These are phyloP conservation scores for Apophysomyces sp. DNA, from an alignment of 371 early-diverging fungal species.

Conservation along the genomic window DNA sequence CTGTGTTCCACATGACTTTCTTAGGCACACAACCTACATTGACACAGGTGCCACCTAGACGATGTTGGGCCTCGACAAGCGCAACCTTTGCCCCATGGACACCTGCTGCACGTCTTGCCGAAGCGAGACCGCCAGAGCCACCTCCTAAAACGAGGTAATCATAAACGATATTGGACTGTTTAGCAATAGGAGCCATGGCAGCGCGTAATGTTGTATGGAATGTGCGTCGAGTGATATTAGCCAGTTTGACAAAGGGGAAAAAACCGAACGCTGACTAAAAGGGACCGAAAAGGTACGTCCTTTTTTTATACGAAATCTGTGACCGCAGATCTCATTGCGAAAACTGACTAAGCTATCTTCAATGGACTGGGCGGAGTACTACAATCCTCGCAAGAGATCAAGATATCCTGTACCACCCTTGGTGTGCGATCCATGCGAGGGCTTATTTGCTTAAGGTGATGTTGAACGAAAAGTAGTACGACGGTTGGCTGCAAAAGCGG, in stretches of 20 bases:
- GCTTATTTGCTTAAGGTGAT: too few relatives aligned
- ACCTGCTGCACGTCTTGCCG: conserved; percentile 90
- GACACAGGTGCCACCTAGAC: conserved; percentile 95
- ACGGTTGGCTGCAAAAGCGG: too few relatives aligned
- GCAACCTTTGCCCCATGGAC: conserved; percentile 88
- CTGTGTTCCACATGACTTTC: conserved; percentile 96
- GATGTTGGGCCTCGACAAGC: conserved; percentile 79
- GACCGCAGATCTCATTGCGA: too few relatives aligned
- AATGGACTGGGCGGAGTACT: too few relatives aligned
- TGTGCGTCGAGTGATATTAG: conserved; percentile 23
- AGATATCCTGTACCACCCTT: too few relatives aligned
- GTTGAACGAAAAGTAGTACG: too few relatives aligned
- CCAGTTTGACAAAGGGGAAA: background rate
- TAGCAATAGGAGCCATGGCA: conserved; percentile 30
- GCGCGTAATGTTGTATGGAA: conserved; percentile 10
- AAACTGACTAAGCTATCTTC: background rate
- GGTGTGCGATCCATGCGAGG: too few relatives aligned
- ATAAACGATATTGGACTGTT: conserved; percentile 45
- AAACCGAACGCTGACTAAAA: background rate
- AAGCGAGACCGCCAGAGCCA: conserved; percentile 85
- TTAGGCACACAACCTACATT: conserved; percentile 99
- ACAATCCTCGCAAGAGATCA: too few relatives aligned
- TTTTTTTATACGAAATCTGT: too few relatives aligned
- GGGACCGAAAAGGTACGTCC: too few relatives aligned
- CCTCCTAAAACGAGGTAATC: conserved; percentile 94